A percentile compares a stretch with the other conserved stretches of the same genome.
Evolutionary conservation across 169 alveolate genomes (phyloP).

Genomic region (Perkinsus olseni): DNA sequence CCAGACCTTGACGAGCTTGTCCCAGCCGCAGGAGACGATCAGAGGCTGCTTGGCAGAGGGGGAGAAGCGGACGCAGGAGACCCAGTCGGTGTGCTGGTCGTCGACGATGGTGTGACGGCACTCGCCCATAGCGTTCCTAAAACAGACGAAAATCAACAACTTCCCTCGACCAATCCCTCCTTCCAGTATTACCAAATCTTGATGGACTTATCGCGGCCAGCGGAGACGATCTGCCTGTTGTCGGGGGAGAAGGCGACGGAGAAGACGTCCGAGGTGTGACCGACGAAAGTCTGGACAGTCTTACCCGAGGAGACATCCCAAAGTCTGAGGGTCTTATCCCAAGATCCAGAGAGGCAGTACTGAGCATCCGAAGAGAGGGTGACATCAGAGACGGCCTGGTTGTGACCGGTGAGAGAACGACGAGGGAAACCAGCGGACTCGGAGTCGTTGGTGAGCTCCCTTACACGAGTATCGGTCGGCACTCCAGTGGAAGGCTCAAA

Average conservation of each 20-base stretch:
- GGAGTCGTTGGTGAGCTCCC: background rate
- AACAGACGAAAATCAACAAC: conserved; percentile 7
- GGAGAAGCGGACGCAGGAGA: conserved; percentile 91
- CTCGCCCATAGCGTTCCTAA: conserved; percentile 97
- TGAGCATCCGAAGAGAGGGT: conserved; percentile 85
- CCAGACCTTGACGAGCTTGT: conserved; percentile 91
- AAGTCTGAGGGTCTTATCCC: conserved; percentile 81
- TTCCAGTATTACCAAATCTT: background rate
- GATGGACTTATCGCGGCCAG: background rate
- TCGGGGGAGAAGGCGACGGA: conserved; percentile 95
- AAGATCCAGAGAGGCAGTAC: conserved; percentile 86
- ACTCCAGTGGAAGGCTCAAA: background rate
- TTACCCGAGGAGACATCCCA: conserved; percentile 84
- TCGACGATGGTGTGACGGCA: conserved; percentile 88
- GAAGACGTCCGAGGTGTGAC: conserved; percentile 86
- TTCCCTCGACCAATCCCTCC: background rate
- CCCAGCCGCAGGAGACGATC: conserved; percentile 96
- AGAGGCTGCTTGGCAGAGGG: conserved; percentile 88
- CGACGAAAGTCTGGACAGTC: conserved; percentile 79
- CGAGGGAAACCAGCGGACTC: conserved; percentile 68
- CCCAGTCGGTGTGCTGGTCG: conserved; percentile 93
- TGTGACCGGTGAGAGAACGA: conserved; percentile 75
- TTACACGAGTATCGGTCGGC: background rate
- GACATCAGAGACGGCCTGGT: conserved; percentile 82
- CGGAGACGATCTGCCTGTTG: conserved; percentile 94